Evolutionary conservation across 371 early-diverging fungal species (phyloP).

Genomic region (Capniomyces stellatus): DNA sequence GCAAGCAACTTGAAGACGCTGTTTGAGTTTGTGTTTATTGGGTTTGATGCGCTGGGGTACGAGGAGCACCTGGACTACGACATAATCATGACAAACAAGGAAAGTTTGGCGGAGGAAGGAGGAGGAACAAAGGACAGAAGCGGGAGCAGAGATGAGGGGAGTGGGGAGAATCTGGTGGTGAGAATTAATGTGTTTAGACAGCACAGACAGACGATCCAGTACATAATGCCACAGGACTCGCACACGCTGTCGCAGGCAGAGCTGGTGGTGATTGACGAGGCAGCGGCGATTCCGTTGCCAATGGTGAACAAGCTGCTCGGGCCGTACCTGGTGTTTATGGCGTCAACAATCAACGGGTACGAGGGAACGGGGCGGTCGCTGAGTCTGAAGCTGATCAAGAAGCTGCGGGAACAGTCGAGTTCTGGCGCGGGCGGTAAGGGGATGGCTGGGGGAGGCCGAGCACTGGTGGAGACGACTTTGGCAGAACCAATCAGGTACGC

Average conservation of each 20-base stretch:
- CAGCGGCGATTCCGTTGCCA: conserved; percentile 97
- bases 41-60: conserved; percentile 91
- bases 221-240: conserved; percentile 89
- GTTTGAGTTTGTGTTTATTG: conserved; percentile 94
- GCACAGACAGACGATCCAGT: conserved; percentile 96
- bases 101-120: conserved; percentile 27
- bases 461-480: conserved; percentile 74
- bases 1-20: conserved; percentile 96
- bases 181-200: conserved; percentile 88
- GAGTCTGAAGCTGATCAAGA: conserved; percentile 84
- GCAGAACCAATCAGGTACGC: conserved; percentile 95
- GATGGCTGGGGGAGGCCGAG: conserved; percentile 41
- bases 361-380: conserved; percentile 99
- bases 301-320: conserved; percentile 80
- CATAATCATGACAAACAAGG: conserved; percentile 85
- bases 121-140: background rate
- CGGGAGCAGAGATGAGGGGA: background rate
- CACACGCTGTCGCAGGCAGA: conserved; percentile 89
- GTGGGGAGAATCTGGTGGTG: conserved; percentile 35
- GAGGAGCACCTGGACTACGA: conserved; percentile 97
- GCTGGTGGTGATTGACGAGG: conserved; percentile 98
- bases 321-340: conserved; percentile 93
- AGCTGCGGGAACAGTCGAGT: conserved; percentile 73
- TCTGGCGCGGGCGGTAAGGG: conserved; percentile 15
- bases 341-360: conserved; percentile 98